Evolutionary conservation across 2,329 filamentous ascomycete species (phyloP), one percentile per base, ranked within the genome.

Genomic region (Neonectria ditissima): DNA sequence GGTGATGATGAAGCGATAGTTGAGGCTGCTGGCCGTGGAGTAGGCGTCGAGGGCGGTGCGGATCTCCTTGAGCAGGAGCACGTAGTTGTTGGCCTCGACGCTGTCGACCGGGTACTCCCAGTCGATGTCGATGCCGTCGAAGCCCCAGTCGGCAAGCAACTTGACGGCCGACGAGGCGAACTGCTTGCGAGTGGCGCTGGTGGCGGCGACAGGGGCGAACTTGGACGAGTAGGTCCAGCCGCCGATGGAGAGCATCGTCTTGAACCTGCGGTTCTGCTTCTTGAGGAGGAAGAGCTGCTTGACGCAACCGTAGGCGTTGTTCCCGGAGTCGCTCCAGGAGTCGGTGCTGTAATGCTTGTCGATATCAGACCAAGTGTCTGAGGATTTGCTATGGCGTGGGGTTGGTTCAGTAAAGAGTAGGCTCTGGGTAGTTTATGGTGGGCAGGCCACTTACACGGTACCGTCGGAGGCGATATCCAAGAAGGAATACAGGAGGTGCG

Each of bases 231-330:
- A 93, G 0, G 88, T 92, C 89, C 90, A 96, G 16, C 93, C 93
- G 43, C 93, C 93, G 63, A 97, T 91, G 37, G 90, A 93, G 9
- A 96, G 84, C n/a, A 96, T 80, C 2, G 91, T 84, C 79, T 97
- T 97, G 61, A 97, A 79, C 55, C 92, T 87, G 20, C 92, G 88
- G 76, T 97, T 88, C 69, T 84, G 80, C 79, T 93, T 90, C 82
- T 97, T 97, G 55, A 92, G 84, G 1, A 92, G 78, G 76, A 86
- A 92, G 1, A 97, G 81, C 75, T 95, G 92, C 79, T 94, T 94
- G 66, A 93, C 78, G 73, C 88, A 91, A 43, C 93, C 93, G 72
- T 93, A 94, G 54, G 89, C 87, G 73, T 95, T 93, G 62, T 81
- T 87, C 5, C 87, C 81, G 7, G 62, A 65, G 61, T 88, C 86